Evolutionary conservation across 176 grass and related monocot species (phyloP).

Genomic region (Rhynchospora tenuis): DNA sequence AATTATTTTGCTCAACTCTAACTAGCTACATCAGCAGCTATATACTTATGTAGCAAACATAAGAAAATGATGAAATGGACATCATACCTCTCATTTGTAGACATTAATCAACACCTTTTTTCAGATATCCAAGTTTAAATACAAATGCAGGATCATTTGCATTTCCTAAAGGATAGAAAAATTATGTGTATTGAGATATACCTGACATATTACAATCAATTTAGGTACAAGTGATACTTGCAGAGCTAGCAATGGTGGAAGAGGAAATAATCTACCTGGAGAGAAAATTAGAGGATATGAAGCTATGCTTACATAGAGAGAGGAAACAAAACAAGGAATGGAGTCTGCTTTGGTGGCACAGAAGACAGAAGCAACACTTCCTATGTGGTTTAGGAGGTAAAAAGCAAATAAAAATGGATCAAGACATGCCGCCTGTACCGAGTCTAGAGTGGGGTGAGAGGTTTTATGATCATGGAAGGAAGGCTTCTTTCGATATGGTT

Average conservation of each 20-base stretch:
- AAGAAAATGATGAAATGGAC: neutral
- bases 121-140: neutral
- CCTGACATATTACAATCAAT: neutral
- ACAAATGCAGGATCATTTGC: neutral
- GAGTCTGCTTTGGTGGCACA: slow-evolving; percentile 26
- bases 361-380: slow-evolving; percentile 30
- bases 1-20: neutral
- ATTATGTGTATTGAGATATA: neutral
- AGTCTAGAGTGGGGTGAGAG: slow-evolving; percentile 14
- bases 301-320: slow-evolving; percentile 41
- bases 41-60: neutral
- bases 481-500: slow-evolving; percentile 37
- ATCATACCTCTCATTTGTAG: neutral
- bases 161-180: neutral
- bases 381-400: slow-evolving; percentile 31
- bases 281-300: slow-evolving; percentile 70
- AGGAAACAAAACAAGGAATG: slow-evolving; percentile 52
- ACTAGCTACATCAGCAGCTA: neutral
- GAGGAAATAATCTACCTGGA: slow-evolving; percentile 85
- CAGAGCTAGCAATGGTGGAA: slow-evolving; percentile 72
- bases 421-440: slow-evolving; percentile 32
- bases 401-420: slow-evolving; percentile 33
- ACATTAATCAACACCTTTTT: neutral
- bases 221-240: slow-evolving; percentile 57
- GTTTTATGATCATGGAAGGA: slow-evolving; percentile 27